phyloP scores from a whole-genome alignment of 2,329 filamentous ascomycete species.

The Botrytis deweyae region DNA sequence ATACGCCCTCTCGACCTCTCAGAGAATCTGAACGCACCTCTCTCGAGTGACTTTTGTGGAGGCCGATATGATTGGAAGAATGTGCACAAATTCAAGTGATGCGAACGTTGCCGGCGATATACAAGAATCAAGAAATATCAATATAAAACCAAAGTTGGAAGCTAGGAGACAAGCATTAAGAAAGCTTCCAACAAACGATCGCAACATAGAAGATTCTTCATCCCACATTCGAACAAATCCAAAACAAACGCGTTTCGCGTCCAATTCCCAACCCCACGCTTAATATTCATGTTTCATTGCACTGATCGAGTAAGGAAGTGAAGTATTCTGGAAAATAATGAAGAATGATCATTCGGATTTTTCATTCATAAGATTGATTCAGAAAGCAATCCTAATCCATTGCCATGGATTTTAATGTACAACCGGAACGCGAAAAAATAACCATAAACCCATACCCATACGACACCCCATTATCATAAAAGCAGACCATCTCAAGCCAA shows the following conservation, averaged over 20 bases:
- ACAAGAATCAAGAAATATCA: neutral
- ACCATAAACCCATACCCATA: conserved; percentile 74
- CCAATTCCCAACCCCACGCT: neutral
- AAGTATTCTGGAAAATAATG: conserved; percentile 10
- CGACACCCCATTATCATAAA: conserved; percentile 70
- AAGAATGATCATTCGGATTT: conserved; percentile 28
- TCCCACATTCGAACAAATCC: neutral
- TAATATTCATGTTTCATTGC: neutral
- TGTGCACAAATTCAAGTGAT: neutral
- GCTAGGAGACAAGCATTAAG: neutral
- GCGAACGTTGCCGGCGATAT: no score
- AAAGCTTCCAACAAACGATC: neutral
- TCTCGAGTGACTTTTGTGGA: neutral
- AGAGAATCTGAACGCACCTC: neutral
- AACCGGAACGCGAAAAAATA: conserved; percentile 62
- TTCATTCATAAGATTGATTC: conserved; percentile 41
- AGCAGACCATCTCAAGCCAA: conserved; percentile 56
- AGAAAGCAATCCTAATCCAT: conserved; percentile 40
- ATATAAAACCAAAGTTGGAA: neutral
- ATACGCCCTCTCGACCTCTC: neutral
- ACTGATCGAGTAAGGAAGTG: neutral
- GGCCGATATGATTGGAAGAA: neutral
- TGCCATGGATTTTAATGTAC: conserved; percentile 71
- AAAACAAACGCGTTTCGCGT: conserved; percentile 10
- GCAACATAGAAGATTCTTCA: neutral